Conservation (phyloP, 345 rosid genomes). For the Euphorbia peplus region DNA sequence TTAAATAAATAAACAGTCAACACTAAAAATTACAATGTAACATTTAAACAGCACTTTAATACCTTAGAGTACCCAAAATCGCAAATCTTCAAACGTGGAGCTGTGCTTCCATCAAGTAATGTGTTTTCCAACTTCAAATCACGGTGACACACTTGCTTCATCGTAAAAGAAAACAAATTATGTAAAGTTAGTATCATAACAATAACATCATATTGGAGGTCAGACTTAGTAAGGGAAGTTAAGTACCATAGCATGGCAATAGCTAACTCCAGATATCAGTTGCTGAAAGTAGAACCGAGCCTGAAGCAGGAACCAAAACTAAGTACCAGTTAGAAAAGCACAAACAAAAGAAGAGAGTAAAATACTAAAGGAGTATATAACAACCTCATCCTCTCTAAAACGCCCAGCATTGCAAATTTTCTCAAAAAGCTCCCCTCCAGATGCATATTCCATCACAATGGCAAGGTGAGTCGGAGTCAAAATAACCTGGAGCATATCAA, state of each 20-base stretch:
- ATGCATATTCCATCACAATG: constrained; percentile 37
- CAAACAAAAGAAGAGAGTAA: background rate
- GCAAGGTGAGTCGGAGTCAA: constrained; percentile 34
- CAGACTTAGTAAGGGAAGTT: background rate
- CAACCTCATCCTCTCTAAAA: constrained; percentile 34
- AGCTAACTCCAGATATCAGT: constrained; percentile 36
- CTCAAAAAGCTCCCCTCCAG: constrained; percentile 39
- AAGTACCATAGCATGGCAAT: constrained; percentile 36
- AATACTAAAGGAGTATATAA: background rate
- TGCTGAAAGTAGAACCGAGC: constrained; percentile 38
- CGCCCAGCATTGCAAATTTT: constrained; percentile 29
- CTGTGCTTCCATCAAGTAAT: constrained; percentile 33
- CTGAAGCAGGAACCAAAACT: constrained; percentile 17
- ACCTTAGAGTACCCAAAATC: constrained; percentile 40
- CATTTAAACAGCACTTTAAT: background rate
- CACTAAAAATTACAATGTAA: background rate
- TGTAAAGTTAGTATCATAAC: background rate
- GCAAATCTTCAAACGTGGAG: constrained; percentile 35
- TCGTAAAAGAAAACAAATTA: constrained; percentile 4
- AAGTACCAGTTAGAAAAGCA: background rate
- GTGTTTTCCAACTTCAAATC: constrained; percentile 38
- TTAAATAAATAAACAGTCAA: no score
- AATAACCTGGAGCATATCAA: constrained; percentile 22
- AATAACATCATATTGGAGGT: background rate
- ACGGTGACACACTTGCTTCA: constrained; percentile 42